Evolutionary conservation across 2,329 filamentous ascomycete species (phyloP), one percentile per base, ranked within the genome.

Genomic region (Neofusicoccum cordaticola): DNA sequence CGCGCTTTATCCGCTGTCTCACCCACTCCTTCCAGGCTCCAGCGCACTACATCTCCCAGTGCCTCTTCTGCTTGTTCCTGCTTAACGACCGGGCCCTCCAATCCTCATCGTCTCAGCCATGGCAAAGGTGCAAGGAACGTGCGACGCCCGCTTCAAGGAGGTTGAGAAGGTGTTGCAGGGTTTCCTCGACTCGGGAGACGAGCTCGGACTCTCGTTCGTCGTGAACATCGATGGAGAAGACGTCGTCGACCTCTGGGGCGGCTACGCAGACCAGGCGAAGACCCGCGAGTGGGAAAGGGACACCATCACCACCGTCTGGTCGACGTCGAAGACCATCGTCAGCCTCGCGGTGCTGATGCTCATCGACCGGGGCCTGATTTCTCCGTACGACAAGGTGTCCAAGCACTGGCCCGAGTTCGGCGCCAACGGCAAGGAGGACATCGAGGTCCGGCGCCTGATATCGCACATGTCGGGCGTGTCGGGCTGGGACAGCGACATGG

Each of bases 161-260:
- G 68, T 83, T 22, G 72, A 74, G 9, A 67, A 73, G 1, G 66
- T 76, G 2, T 66, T 84, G 12, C 68, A 77, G 35, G 41, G 74
- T 3, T 71, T 72, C 27, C 50, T 84, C n/a, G 67, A 70, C 9
- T 73, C 70, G 0, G 79, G 74, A 17, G 69, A 76, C 2, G 81
- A 84, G 50, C 62, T 82, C 5, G 82, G 82, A 2, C 81, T 79
- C n/a, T 80, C 78, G 0, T 70, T 84, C 19, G 73, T 69, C 22
- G 73, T 83, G 51, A 80, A 74, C 62, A 69, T 81, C 11, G 71
- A 77, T 53, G 81, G 80, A n/a, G 64, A 75, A 15, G 72, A 74
- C 17, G 79, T 80, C 11, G 68, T 83, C 15, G 79, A 83, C 65
- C 66, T 83, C 15, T 83, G 79, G 79, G 81, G 78, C 15, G 81